phyloP scores from a whole-genome alignment of 2,329 filamentous ascomycete genomes.

The Zalaria sp. region DNA sequence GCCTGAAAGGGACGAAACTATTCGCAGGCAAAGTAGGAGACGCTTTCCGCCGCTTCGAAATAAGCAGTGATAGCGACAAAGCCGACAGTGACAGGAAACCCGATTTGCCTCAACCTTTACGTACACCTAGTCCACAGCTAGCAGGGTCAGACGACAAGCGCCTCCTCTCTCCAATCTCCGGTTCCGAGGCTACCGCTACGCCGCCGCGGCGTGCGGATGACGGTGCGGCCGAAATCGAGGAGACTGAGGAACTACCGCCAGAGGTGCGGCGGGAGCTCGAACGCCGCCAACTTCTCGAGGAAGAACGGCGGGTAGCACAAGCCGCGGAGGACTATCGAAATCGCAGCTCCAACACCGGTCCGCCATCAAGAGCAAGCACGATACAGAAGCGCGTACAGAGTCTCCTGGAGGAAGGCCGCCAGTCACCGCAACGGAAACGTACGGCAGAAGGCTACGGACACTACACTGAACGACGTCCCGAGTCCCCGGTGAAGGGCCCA shows the following conservation, averaged over 20 bases:
- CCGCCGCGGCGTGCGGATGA: slow-evolving; percentile 40
- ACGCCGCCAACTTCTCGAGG: slow-evolving; percentile 63
- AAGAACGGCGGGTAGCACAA: slow-evolving; percentile 78
- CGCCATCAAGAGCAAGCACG: slow-evolving; percentile 54
- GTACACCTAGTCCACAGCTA: slow-evolving; percentile 3
- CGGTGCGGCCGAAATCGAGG: slow-evolving; percentile 43
- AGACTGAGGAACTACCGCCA: slow-evolving; percentile 61
- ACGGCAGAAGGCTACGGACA: slow-evolving; percentile 85
- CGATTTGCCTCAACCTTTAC: slow-evolving; percentile 1
- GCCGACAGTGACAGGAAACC: not conserved
- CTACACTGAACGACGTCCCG: slow-evolving; percentile 47
- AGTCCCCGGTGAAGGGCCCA: slow-evolving; percentile 5
- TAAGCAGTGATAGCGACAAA: not conserved
- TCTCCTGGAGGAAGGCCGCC: slow-evolving; percentile 62
- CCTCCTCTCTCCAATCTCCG: slow-evolving; percentile 54
- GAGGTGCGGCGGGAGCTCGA: slow-evolving; percentile 87
- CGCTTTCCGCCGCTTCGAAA: slow-evolving; percentile 82
- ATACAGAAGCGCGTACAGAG: slow-evolving; percentile 89
- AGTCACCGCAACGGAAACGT: slow-evolving; percentile 42
- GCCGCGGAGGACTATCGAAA: slow-evolving; percentile 80
- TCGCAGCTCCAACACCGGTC: slow-evolving; percentile 50
- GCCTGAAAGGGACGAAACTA: slow-evolving; percentile 52
- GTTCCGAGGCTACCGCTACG: slow-evolving; percentile 60
- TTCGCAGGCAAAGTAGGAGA: slow-evolving; percentile 85
- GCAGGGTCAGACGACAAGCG: slow-evolving; percentile 14